Evolutionary conservation across 208 protist genomes (phyloP).

Genomic region (Leishmania major): DNA sequence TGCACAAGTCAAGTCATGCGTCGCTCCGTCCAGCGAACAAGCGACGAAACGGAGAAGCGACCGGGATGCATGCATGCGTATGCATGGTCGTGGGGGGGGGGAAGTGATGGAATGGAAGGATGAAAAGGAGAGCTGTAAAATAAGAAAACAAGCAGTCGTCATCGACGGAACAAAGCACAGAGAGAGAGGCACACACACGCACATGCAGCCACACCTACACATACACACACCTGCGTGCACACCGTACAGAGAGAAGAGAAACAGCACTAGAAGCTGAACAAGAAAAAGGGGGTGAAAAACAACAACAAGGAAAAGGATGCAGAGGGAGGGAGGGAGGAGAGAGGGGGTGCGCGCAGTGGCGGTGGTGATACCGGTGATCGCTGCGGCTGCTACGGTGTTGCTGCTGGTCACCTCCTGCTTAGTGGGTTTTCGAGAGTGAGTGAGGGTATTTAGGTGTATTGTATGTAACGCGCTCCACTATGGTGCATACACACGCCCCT

Average conservation of each 20-base stretch:
- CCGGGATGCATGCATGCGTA: too few species aligned
- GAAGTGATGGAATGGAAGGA: background rate
- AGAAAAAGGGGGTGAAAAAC: slow-evolving; percentile 8
- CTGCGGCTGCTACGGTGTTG: too few species aligned
- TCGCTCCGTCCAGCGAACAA: background rate
- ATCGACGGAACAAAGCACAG: background rate
- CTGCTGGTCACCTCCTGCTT: too few species aligned
- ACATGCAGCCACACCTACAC: background rate
- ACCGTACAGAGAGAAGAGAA: background rate
- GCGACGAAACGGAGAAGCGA: slow-evolving; percentile 1
- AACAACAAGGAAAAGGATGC: slow-evolving; percentile 1
- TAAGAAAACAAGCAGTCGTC: background rate
- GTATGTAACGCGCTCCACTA: too few species aligned
- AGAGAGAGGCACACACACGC: background rate
- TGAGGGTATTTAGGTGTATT: too few species aligned
- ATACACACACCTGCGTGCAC: background rate
- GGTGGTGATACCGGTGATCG: background rate
- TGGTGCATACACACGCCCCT: too few species aligned
- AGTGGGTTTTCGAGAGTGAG: too few species aligned
- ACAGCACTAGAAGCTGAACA: background rate
- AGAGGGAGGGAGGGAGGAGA: background rate
- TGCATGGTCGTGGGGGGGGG: too few species aligned
- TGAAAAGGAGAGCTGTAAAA: slow-evolving; percentile 9
- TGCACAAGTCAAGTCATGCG: background rate
- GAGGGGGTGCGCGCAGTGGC: too few species aligned